These are phyloP conservation scores for Chaetomium fimeti DNA, from an alignment of 495 filamentous ascomycete genomes.

Conservation along the genomic window DNA sequence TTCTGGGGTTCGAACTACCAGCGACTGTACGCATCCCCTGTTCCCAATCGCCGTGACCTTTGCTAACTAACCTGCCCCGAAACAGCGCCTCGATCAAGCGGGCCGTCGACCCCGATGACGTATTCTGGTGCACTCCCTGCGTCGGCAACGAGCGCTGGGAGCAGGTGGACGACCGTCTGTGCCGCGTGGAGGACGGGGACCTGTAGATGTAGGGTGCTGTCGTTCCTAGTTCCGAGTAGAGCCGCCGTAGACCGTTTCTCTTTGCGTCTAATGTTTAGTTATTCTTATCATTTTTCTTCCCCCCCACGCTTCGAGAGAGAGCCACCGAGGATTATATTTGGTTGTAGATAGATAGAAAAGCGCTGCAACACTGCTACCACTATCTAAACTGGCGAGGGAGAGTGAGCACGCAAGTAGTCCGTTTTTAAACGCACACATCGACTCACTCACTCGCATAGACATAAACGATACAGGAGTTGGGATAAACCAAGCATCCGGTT, in stretches of 20 bases:
- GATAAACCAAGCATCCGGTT: not conserved
- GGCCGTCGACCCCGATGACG: slow-evolving; percentile 55
- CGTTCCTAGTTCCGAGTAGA: not conserved
- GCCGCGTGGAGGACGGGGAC: slow-evolving; percentile 23
- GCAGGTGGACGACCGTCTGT: slow-evolving; percentile 37
- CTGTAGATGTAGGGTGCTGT: not conserved
- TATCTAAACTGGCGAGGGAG: not conserved
- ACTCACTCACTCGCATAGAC: not conserved
- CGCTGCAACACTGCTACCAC: not conserved
- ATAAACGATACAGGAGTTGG: not conserved
- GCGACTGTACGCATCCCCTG: slow-evolving; percentile 31
- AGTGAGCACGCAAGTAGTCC: not conserved
- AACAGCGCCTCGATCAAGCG: slow-evolving; percentile 45
- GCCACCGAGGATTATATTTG: too few relatives aligned
- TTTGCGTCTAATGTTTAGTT: not conserved
- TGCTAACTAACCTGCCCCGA: not conserved
- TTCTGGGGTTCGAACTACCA: slow-evolving; percentile 56
- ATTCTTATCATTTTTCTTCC: too few relatives aligned
- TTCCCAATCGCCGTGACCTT: too few relatives aligned
- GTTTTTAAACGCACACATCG: not conserved
- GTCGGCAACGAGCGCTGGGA: slow-evolving; percentile 63
- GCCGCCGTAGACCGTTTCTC: not conserved
- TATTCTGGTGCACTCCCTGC: slow-evolving; percentile 59
- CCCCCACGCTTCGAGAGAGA: too few relatives aligned
- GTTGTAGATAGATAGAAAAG: too few relatives aligned